Evolutionary conservation across 2,329 filamentous ascomycete species (phyloP).

Genomic region (Apiospora arundinis): DNA sequence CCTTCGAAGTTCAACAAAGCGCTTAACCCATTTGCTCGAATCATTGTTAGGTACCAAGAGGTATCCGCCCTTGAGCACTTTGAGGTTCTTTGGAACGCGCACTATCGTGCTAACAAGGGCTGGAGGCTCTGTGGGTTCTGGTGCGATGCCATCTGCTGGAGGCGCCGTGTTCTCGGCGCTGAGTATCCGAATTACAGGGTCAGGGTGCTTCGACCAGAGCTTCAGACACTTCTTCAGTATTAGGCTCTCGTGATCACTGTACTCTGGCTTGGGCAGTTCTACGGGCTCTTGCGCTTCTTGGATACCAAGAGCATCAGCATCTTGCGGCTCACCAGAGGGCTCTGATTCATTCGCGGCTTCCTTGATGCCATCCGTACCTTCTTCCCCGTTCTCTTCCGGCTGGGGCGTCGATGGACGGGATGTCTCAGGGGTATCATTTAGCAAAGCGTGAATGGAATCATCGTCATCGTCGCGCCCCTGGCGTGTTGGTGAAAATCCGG

Average conservation of each 20-base stretch:
- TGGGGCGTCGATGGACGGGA: constrained; percentile 49
- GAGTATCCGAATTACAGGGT: constrained; percentile 62
- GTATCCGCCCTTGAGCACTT: constrained; percentile 84
- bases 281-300: constrained; percentile 37
- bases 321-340: background rate
- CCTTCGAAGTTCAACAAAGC: constrained; percentile 89
- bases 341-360: background rate
- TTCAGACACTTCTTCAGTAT: constrained; percentile 63
- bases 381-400: constrained; percentile 22
- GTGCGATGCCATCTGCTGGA: constrained; percentile 65
- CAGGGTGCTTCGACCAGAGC: constrained; percentile 69
- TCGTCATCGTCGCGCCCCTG: constrained; percentile 48
- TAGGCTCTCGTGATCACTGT: constrained; percentile 52
- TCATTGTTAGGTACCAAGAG: constrained; percentile 84
- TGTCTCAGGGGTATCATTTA: constrained; percentile 62
- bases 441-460: constrained; percentile 62
- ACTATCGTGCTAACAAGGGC: constrained; percentile 79
- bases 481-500: constrained; percentile 37
- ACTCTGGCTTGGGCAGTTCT: constrained; percentile 47
- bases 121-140: constrained; percentile 57
- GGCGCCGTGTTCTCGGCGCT: constrained; percentile 70
- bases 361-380: constrained; percentile 16
- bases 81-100: constrained; percentile 79
- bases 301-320: background rate
- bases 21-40: constrained; percentile 84